Percentiles rank a stretch among this genome's conserved stretches.
Conservation (phyloP, 345 rosid genomes). For the Gossypium ekmanianum region DNA sequence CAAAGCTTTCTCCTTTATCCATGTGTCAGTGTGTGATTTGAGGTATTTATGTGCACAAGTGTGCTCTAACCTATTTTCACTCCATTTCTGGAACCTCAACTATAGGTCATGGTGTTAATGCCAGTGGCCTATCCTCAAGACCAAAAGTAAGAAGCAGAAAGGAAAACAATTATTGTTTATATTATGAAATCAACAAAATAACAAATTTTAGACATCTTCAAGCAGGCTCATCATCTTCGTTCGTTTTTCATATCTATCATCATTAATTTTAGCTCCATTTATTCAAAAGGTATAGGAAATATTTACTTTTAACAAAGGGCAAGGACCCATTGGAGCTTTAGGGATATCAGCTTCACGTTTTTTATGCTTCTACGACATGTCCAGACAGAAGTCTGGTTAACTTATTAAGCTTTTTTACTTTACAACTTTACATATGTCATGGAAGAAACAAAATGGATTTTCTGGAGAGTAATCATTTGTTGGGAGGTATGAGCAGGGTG, state of each 20-base stretch:
- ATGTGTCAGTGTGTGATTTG: neutral
- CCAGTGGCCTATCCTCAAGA: neutral
- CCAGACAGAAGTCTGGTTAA: neutral
- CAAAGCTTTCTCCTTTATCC: neutral
- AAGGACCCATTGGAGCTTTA: conserved; percentile 1
- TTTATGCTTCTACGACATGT: neutral
- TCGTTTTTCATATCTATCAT: neutral
- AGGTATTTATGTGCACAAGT: neutral
- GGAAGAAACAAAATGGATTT: neutral
- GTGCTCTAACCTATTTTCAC: neutral
- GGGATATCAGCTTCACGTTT: neutral
- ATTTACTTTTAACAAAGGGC: neutral
- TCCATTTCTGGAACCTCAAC: neutral
- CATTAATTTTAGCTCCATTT: neutral
- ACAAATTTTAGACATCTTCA: neutral
- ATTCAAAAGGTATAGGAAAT: neutral
- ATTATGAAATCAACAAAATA: neutral
- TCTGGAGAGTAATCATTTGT: neutral
- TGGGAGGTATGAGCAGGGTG: conserved; percentile 1
- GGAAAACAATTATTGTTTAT: neutral
- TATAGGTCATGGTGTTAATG: neutral
- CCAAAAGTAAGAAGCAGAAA: neutral
- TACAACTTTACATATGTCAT: neutral
- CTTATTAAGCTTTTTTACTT: neutral
- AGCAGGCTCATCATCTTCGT: neutral